Base-by-base conservation (phyloP, 352 stramenopile genomes). In the Phytopythium ostracodes region DNA sequence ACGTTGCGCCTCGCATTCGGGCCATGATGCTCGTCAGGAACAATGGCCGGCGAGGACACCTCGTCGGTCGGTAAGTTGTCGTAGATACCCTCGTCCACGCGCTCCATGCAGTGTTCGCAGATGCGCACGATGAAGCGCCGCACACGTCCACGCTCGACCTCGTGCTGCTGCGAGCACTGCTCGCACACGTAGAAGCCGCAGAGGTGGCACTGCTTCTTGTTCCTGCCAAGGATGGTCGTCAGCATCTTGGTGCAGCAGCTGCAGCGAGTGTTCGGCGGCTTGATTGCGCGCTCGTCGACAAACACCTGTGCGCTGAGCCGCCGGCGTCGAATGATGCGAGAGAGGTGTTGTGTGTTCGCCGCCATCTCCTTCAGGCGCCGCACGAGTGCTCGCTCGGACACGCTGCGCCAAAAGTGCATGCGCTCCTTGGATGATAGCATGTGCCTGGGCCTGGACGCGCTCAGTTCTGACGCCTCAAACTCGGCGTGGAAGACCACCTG, bases 111-210 rank as follows among this genome's bases (percentile, higher is more conserved):
- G 56, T 72, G 70, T 47, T 73, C 62, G 36, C 81, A 90, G 17
- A 90, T 68, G n/a, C 76, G 70, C 18, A 86, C 67, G 22, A 71
- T 18, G 8, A 55, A 66, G 24, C 22, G 38, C 27, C 63, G 72
- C 27, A 72, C 74, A 2, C 50, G 50, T 52, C 40, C 35, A 8
- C 35, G 59, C 49, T 75, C 66, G 27, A 75, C 53, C 44, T 79
- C 63, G 53, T 79, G 66, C 38, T 71, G 71, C 31, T 15, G 40
- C 24, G 70, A 78, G 60, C 82, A 91, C 46, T 65, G 67, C 51
- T 73, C 60, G 59, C 82, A 91, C 35, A 89, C 79, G 50, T 71
- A 64, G 60, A 85, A 84, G 11, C 77, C 78, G 43, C 82, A 89
- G 24, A 91, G 60, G 36, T 83, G 68, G 57, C 82, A 91, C n/a